Evolutionary conservation across 1,284 basidiomycete species (phyloP).

Genomic region (Trichosporon asahii): DNA sequence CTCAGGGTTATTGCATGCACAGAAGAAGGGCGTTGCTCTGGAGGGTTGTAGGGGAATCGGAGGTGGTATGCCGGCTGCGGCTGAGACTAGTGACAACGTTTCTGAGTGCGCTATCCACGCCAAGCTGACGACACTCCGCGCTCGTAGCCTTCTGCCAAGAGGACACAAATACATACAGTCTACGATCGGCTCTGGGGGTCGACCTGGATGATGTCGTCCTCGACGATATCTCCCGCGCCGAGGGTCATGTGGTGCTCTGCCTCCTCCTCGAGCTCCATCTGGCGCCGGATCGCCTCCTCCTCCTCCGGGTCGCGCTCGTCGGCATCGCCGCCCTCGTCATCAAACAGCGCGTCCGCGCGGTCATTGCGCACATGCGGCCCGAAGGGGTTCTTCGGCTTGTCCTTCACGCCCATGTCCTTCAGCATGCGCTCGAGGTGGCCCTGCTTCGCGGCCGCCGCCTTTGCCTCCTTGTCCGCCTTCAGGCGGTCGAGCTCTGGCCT

Average conservation of each 20-base stretch:
- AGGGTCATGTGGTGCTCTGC: slow-evolving; percentile 49
- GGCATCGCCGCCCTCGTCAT: slow-evolving; percentile 51
- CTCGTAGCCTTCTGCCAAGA: not conserved
- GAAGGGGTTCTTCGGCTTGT: slow-evolving; percentile 59
- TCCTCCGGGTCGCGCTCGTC: slow-evolving; percentile 63
- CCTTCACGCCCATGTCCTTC: slow-evolving; percentile 76
- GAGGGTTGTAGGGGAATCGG: no score
- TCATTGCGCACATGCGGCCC: slow-evolving; percentile 49
- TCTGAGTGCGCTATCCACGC: no score
- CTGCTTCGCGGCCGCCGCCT: slow-evolving; percentile 65
- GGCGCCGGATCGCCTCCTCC: slow-evolving; percentile 56
- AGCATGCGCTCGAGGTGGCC: slow-evolving; percentile 73
- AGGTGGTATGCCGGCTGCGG: no score
- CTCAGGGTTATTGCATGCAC: no score
- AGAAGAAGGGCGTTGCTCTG: no score
- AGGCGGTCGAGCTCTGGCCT: slow-evolving; percentile 81
- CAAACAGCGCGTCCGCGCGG: slow-evolving; percentile 38
- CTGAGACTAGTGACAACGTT: no score
- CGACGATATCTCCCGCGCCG: slow-evolving; percentile 26
- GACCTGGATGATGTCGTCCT: slow-evolving; percentile 8
- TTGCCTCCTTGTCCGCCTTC: slow-evolving; percentile 55
- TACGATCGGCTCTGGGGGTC: not conserved
- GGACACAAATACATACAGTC: not conserved
- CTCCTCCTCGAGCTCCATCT: slow-evolving; percentile 52
- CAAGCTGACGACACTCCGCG: no score